phyloP scores from a whole-genome alignment of 2,329 filamentous ascomycete genomes.

The Zymoseptoria tritici region DNA sequence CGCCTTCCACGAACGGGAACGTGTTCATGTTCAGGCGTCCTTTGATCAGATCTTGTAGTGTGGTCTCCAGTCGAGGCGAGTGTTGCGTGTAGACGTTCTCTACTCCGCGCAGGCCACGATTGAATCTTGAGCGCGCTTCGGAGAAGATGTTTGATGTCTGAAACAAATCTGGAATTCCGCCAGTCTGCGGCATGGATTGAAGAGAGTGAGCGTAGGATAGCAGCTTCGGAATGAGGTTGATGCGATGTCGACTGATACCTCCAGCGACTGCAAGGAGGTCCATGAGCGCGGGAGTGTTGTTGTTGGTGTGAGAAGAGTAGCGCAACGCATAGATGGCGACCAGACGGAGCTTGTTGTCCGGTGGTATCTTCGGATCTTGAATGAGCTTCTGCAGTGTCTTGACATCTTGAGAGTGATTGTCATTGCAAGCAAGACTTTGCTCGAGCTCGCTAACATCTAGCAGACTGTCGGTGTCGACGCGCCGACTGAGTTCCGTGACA shows the following conservation, averaged over 20 bases:
- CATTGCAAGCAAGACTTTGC: slow-evolving; percentile 93
- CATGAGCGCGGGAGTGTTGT: slow-evolving; percentile 73
- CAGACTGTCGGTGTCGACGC: slow-evolving; percentile 75
- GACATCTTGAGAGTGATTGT: slow-evolving; percentile 86
- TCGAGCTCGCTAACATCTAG: slow-evolving; percentile 97
- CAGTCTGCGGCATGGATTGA: slow-evolving; percentile 56
- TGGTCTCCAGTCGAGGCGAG: slow-evolving; percentile 77
- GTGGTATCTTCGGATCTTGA: slow-evolving; percentile 65
- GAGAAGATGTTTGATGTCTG: slow-evolving; percentile 88
- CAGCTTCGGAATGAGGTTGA: slow-evolving; percentile 74
- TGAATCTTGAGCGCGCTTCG: slow-evolving; percentile 78
- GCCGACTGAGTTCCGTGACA: slow-evolving; percentile 83
- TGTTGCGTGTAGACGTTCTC: slow-evolving; percentile 99
- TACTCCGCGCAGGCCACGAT: slow-evolving; percentile 81
- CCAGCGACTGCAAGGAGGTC: slow-evolving; percentile 80
- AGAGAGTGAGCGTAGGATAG: slow-evolving; percentile 81
- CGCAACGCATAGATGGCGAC: slow-evolving; percentile 92
- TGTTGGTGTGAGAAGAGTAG: slow-evolving; percentile 80
- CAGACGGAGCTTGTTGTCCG: slow-evolving; percentile 78
- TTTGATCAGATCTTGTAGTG: slow-evolving; percentile 87
- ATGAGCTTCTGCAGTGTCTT: slow-evolving; percentile 87
- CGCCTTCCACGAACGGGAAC: slow-evolving; percentile 89
- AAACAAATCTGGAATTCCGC: slow-evolving; percentile 84
- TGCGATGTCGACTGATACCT: slow-evolving; percentile 66
- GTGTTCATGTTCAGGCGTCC: slow-evolving; percentile 77